Base-by-base conservation (phyloP, 108 stramenopile species). In the Tribonema minus region DNA sequence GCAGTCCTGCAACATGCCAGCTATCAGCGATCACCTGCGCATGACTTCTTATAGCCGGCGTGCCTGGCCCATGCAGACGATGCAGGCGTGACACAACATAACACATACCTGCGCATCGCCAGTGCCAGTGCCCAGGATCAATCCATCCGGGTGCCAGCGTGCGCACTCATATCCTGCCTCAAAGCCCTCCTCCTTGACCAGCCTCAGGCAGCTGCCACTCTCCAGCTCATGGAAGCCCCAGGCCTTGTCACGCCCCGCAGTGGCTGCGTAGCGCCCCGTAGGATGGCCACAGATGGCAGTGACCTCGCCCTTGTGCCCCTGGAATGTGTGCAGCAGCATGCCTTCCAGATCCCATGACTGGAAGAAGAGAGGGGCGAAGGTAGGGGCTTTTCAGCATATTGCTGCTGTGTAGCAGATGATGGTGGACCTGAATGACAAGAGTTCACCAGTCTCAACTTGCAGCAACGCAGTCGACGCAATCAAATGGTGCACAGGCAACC, bases 181-280 rank as follows among this genome's bases (percentile, higher is more conserved):
- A 41, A 71, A 70, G 15, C 54, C 59, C 20, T 60, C 60, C 38
- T 46, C 61, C 68, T 70, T 70, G n/a, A 71, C 79, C 28, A 41
- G 69, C 70, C 33, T 68, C 63, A 80, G 58, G 36, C 61, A 62
- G 37, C 63, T 34, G 33, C 69, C 79, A 35, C 68, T 68, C 28
- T 68, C 9, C n/a, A 40, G 37, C 12, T 71, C 79, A 31, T 80
- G 68, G 79, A 80, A 80, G 7, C 68, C 79, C 79, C 79, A 80
- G 35, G 68, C 69, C 69, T 71, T 70, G 28, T 80, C 79, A 54
- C 59, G 58, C 3, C 68, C 68, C 1, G 79, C 79, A 26, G 79
- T 80, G 9, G 70, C 79, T 33, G 68, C 15, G 38, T 59, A 80
- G 62, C 68, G 38, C 41, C 61, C 70, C 12, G 79, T 80, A 3